Evolutionary conservation across 176 grass and related monocot genomes (phyloP), one percentile per base, ranked within the genome.

Genomic region (Pontederia crassipes): DNA sequence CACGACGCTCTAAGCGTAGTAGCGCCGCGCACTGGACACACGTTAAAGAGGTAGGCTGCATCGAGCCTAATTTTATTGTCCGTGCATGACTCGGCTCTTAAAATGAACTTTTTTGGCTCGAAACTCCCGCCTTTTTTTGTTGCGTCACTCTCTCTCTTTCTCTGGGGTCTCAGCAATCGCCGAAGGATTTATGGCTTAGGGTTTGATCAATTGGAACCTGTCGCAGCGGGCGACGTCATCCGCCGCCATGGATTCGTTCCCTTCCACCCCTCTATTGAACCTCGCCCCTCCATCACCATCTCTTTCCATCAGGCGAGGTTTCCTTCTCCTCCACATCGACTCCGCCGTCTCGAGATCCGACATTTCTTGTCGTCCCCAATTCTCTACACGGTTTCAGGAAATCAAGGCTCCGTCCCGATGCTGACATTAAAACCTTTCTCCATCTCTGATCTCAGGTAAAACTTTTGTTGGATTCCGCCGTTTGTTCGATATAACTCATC

Each of bases 221-320:
- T 49, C 8, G 6, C 32, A 40, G 1, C 11, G 8, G 28, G 18
- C 24, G 12, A 2, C 57, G 11, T 29, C 35, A 40, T 40, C 64
- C 46, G 29, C 14, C 14, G 58, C 82, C 63, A 80, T 83, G 72
- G 82, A 95, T 74, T 59, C 77, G 51, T 68, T 83, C 60, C 68
- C 90, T 61, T 71, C 72, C 56, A 84, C 83, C 55, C 86, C 86
- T 53, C 83, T 71, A 72, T 95, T 86, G 90, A 95, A 95, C 61
- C 64, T 86, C 83, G 90, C 9, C 90, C 86, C 17, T 89, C 81
- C 72, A 86, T 95, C 77, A 95, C 86, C 35, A 86, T 86, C 15
- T 77, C 80, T 12, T 95, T 95, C 76, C 80, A 89, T 57, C 86
- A 95, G 90, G 90, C 89, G 68, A 40, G 16, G n/a, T 11, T 26